Evolutionary conservation across 164 flowering plant genomes (phyloP).

Genomic region (Macadamia tetraphylla): DNA sequence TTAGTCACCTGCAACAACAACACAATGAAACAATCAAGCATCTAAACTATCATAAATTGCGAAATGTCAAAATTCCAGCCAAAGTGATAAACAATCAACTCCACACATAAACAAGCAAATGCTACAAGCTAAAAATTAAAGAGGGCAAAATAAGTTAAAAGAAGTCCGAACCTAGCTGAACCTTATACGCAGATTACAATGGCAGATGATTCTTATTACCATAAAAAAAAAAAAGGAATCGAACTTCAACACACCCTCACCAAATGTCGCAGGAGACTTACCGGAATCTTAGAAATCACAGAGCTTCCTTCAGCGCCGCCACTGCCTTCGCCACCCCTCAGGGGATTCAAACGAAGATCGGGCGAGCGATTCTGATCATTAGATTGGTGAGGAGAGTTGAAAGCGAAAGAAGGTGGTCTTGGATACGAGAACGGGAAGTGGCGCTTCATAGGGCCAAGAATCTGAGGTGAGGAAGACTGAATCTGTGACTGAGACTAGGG

Average conservation of each 20-base stretch:
- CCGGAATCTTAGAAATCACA: conserved; percentile 1
- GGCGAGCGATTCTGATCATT: neutral
- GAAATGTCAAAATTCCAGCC: neutral
- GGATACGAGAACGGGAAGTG: conserved; percentile 11
- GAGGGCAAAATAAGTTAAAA: neutral
- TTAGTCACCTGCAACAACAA: neutral
- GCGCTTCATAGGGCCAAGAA: conserved; percentile 13
- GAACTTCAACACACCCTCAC: neutral
- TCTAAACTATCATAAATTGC: neutral
- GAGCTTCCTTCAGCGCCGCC: conserved; percentile 4
- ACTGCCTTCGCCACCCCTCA: neutral
- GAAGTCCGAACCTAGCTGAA: neutral
- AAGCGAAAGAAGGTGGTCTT: neutral
- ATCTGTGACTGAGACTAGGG: conserved; percentile 3
- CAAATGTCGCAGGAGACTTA: conserved; percentile 3
- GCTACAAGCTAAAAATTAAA: neutral
- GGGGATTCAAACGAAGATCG: neutral
- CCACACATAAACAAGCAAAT: neutral
- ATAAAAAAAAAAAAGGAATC: neutral
- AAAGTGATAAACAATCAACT: no score
- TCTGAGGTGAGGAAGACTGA: conserved; percentile 5
- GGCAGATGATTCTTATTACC: neutral
- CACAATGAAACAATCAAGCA: neutral
- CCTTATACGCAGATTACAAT: neutral
- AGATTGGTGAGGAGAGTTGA: conserved; percentile 1